A percentile compares a stretch with the other conserved stretches of the same genome.
Evolutionary conservation across 1,139 yeast species (phyloP).

Genomic region (Hyphopichia wangnamkhiaoensis): DNA sequence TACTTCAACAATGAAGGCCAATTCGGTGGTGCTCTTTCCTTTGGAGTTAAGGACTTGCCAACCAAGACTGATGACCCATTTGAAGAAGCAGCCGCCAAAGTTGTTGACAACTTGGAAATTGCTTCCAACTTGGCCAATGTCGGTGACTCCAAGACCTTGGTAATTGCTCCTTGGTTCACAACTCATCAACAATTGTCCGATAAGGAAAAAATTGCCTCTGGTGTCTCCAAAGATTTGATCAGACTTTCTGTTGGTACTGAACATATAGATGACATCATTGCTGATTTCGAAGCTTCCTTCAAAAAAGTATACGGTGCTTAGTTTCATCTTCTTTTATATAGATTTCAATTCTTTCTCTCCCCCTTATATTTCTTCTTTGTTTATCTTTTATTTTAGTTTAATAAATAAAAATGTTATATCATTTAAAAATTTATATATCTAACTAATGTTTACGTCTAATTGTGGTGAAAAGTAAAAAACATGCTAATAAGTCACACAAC

Average conservation of each 20-base stretch:
- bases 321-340: not conserved
- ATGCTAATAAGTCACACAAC: not conserved
- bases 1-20: constrained; percentile 65
- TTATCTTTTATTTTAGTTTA: not conserved
- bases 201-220: constrained; percentile 76
- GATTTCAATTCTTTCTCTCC: not conserved
- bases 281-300: constrained; percentile 83
- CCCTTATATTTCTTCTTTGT: not conserved
- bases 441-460: not conserved
- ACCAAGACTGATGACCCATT: constrained; percentile 53
- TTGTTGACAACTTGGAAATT: constrained; percentile 78
- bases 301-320: constrained; percentile 41
- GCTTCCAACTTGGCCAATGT: constrained; percentile 95
- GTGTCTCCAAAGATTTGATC: constrained; percentile 84
- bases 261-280: constrained; percentile 83
- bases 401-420: not conserved
- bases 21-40: constrained; percentile 84
- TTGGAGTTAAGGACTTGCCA: constrained; percentile 76
- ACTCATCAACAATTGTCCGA: constrained; percentile 90
- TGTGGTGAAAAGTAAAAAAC: not conserved
- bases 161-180: constrained; percentile 92
- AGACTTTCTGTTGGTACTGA: constrained; percentile 92
- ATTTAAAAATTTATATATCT: too few species aligned
- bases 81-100: constrained; percentile 73
- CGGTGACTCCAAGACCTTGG: constrained; percentile 93